phyloP scores from a whole-genome alignment of 108 stramenopile species.

The Pelagomonas calceolata region DNA sequence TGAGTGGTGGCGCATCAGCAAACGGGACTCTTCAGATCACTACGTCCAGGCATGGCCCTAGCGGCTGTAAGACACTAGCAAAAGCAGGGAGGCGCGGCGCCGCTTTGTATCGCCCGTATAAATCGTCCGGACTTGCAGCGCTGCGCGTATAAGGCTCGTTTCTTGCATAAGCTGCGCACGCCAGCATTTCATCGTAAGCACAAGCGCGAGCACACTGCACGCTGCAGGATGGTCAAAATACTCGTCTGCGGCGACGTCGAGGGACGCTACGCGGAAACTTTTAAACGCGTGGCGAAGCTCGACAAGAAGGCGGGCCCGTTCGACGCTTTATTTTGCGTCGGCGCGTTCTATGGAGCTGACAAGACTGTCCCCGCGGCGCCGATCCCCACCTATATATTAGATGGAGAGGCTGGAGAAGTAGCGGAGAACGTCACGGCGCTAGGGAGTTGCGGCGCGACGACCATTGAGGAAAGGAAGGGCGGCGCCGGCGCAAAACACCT shows the following conservation, averaged over 20 bases:
- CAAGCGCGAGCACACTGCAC: too few species aligned
- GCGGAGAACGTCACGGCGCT: background rate
- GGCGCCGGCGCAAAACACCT: background rate
- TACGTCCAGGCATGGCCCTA: too few species aligned
- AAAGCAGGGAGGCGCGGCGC: too few species aligned
- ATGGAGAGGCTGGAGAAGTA: background rate
- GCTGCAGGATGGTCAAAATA: conserved; percentile 11
- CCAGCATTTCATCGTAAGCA: too few species aligned
- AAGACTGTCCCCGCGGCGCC: background rate
- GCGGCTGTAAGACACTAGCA: too few species aligned
- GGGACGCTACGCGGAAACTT: conserved; percentile 1
- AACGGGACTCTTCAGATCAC: too few species aligned
- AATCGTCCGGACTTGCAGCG: too few species aligned
- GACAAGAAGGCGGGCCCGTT: conserved; percentile 10
- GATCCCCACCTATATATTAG: background rate
- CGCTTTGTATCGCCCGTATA: too few species aligned
- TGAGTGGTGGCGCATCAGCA: too few species aligned
- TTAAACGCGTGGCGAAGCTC: conserved; percentile 4
- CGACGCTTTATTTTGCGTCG: conserved; percentile 6
- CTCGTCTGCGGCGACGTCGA: conserved; percentile 10
- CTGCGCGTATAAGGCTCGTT: too few species aligned
- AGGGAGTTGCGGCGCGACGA: background rate
- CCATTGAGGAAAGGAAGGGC: too few species aligned
- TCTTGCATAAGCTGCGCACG: too few species aligned
- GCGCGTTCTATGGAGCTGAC: conserved; percentile 3